Conservation (phyloP, 176 grass and related monocot genomes). For the Areca catechu region DNA sequence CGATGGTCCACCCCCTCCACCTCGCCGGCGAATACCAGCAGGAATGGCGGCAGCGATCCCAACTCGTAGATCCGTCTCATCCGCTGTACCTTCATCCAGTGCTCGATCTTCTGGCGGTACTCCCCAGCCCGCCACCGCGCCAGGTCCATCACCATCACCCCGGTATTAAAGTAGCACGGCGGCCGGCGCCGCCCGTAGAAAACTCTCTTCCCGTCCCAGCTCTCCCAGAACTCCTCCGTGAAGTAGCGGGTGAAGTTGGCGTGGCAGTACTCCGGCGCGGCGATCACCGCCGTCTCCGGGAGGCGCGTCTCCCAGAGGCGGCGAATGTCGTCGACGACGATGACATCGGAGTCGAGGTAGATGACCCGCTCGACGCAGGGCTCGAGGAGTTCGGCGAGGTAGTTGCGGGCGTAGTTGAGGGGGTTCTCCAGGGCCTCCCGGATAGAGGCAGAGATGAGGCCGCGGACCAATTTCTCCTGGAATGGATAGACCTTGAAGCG, state of each 20-base stretch:
- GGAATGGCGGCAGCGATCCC: conserved; percentile 71
- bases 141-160: conserved; percentile 66
- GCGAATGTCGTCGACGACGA: conserved; percentile 56
- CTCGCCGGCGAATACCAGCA: conserved; percentile 77
- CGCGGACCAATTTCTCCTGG: conserved; percentile 27
- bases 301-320: conserved; percentile 52
- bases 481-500: conserved; percentile 81
- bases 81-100: conserved; percentile 74
- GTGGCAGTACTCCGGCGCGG: conserved; percentile 63
- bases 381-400: conserved; percentile 66
- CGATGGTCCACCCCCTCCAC: conserved; percentile 75
- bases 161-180: conserved; percentile 69
- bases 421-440: conserved; percentile 77
- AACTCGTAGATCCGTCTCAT: conserved; percentile 80
- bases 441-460: conserved; percentile 78
- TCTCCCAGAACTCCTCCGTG: conserved; percentile 48
- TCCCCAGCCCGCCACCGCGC: conserved; percentile 56
- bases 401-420: conserved; percentile 68
- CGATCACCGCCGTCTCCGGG: conserved; percentile 41
- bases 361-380: conserved; percentile 49
- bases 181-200: conserved; percentile 29
- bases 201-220: conserved; percentile 18
- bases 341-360: conserved; percentile 70
- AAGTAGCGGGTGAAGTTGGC: conserved; percentile 63
- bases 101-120: conserved; percentile 59